Conservation (phyloP, 257 asterid genomes). For the Nicotiana noctiflora region DNA sequence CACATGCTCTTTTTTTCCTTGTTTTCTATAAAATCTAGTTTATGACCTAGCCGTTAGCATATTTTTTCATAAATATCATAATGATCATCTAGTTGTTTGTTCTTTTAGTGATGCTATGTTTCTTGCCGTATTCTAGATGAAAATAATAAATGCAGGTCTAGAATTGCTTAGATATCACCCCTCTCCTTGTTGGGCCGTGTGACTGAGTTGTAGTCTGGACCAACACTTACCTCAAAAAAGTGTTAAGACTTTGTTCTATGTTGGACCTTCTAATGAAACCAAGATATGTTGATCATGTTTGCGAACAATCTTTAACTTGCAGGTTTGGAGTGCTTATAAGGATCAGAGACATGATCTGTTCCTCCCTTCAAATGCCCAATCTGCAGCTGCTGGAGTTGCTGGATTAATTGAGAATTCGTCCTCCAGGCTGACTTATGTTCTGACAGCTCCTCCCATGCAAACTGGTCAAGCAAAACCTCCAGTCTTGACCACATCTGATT, state of each 20-base stretch:
- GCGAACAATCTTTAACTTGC: constrained; percentile 11
- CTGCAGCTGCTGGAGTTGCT: constrained; percentile 98
- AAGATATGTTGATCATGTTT: background rate
- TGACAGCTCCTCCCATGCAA: constrained; percentile 72
- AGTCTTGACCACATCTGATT: constrained; percentile 30
- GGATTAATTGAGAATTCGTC: constrained; percentile 92
- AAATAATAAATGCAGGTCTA: background rate
- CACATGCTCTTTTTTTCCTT: no score
- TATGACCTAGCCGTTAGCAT: background rate
- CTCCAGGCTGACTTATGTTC: constrained; percentile 67
- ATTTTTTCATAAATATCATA: no score
- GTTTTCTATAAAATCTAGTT: background rate
- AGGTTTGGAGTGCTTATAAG: constrained; percentile 98
- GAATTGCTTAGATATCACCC: background rate
- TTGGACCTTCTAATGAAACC: background rate
- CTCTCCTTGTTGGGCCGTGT: background rate
- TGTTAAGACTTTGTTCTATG: background rate
- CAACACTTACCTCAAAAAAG: background rate
- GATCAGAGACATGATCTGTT: constrained; percentile 95
- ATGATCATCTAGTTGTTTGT: no score
- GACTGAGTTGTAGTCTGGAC: constrained; percentile 1
- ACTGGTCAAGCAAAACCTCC: constrained; percentile 40
- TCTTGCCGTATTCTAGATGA: background rate
- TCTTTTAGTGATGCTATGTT: no score
- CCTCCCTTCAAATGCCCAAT: constrained; percentile 96